A percentile compares a stretch with the other conserved stretches of the same genome.
Evolutionary conservation across 768 basidiomycete species (phyloP).

Genomic region (Hericium coralloides): DNA sequence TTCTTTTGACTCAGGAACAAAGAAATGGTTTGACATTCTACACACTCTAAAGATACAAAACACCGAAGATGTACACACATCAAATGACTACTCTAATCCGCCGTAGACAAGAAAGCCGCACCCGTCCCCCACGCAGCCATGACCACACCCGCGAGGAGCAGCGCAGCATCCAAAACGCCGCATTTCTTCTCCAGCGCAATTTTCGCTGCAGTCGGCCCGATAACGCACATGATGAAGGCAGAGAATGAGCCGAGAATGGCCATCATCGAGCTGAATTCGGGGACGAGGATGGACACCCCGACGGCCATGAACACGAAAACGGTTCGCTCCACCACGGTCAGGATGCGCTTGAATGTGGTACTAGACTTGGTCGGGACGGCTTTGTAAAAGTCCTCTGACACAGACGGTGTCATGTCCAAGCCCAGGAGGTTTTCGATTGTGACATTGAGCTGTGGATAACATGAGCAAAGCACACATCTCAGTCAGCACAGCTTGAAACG

Average conservation of each 20-base stretch:
- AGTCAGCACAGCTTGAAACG: slow-evolving; percentile 18
- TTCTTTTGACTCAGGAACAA: background rate
- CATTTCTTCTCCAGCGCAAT: slow-evolving; percentile 45
- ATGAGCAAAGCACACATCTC: background rate
- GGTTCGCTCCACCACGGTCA: slow-evolving; percentile 48
- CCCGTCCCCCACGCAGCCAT: slow-evolving; percentile 78
- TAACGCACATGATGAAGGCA: slow-evolving; percentile 50
- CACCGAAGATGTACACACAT: background rate
- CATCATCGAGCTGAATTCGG: slow-evolving; percentile 78
- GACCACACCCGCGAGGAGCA: slow-evolving; percentile 41
- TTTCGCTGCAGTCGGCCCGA: slow-evolving; percentile 64
- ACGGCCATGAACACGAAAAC: slow-evolving; percentile 52
- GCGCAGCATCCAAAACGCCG: slow-evolving; percentile 39
- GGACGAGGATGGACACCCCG: slow-evolving; percentile 62
- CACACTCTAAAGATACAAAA: background rate
- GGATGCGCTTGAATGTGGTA: slow-evolving; percentile 26
- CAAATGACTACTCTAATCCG: background rate
- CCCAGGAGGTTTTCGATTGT: slow-evolving; percentile 76
- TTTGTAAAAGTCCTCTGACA: slow-evolving; percentile 12
- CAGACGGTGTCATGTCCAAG: slow-evolving; percentile 35
- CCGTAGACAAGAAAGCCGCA: slow-evolving; percentile 44
- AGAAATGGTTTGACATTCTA: background rate
- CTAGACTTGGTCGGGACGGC: slow-evolving; percentile 21
- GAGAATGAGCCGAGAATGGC: slow-evolving; percentile 89
- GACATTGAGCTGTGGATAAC: slow-evolving; percentile 51